These are phyloP conservation scores for Fusarium cyanostomum DNA, from an alignment of 2,329 filamentous ascomycete species.

Conservation along the genomic window DNA sequence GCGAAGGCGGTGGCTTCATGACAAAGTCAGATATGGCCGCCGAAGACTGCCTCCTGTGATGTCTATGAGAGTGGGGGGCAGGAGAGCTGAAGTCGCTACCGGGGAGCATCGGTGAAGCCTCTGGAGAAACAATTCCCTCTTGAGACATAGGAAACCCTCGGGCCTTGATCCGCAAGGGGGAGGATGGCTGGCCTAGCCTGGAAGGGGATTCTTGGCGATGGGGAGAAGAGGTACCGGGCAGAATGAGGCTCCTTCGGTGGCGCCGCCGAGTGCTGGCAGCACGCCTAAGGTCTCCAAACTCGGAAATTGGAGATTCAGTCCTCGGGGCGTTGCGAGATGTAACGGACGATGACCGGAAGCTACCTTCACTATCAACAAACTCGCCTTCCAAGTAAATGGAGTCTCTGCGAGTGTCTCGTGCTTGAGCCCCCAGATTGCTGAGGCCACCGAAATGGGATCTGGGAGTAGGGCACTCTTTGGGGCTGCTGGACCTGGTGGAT, in stretches of 20 bases:
- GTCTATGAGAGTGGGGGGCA: conserved; percentile 65
- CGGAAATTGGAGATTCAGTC: conserved; percentile 90
- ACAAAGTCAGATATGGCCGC: conserved; percentile 78
- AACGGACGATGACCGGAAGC: conserved; percentile 81
- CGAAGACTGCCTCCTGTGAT: conserved; percentile 91
- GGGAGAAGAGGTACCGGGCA: conserved; percentile 81
- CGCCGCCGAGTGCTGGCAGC: conserved; percentile 82
- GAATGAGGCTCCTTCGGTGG: conserved; percentile 85
- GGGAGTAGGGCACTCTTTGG: conserved; percentile 89
- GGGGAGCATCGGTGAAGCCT: conserved; percentile 87
- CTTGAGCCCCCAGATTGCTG: conserved; percentile 63
- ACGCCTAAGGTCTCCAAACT: conserved; percentile 78
- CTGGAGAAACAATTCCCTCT: conserved; percentile 80
- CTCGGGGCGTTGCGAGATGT: conserved; percentile 73
- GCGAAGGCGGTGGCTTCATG: conserved; percentile 80
- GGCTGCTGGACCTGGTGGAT: conserved; percentile 89
- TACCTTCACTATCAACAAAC: conserved; percentile 85
- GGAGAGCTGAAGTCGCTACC: conserved; percentile 85
- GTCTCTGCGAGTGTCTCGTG: conserved; percentile 74
- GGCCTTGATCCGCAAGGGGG: conserved; percentile 88
- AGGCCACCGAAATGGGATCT: conserved; percentile 76
- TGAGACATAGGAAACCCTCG: conserved; percentile 67
- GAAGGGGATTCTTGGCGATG: conserved; percentile 90
- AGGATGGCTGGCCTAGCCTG: conserved; percentile 80
- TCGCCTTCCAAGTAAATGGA: conserved; percentile 88